Base-by-base conservation (phyloP, 2,329 filamentous ascomycete species). In the Aspergillus carbonarius region DNA sequence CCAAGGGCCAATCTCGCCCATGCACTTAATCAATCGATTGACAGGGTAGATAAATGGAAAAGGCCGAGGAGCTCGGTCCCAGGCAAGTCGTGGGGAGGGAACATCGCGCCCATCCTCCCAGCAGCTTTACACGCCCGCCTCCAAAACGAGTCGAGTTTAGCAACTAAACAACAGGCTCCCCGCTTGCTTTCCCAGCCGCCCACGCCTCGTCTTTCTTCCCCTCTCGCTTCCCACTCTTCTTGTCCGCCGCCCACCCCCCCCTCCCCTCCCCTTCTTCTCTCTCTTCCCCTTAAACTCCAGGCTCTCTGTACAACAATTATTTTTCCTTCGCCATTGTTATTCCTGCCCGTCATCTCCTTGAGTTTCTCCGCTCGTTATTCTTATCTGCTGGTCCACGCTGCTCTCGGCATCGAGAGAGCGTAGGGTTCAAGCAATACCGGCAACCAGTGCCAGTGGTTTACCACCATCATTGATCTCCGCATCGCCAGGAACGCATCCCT, bases 401-500 rank as follows among this genome's bases (percentile, higher is more conserved):
- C 58, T 60, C 63, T 65, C 61, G 49, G 50, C 50, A 35, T 37
- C 20, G 47, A 56, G 63, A 59, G 57, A 50, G 58, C 47, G 60
- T 60, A 61, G 55, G 60, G 59, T 54, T 55, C 40, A 54, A 54
- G 46, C 44, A 59, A 42, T 53, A 57, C 42, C 55, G 49, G 53
- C 57, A 37, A 54, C 46, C 57, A 54, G 52, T 55, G 58, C 62
- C 54, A 60, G 68, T 67, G 66, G 67, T 68, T 68, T 56, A 65
- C 49, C 51, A 61, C 57, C 62, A 67, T 61, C 69, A 51, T 62
- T 63, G 56, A 73, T 73, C 72, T 74, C 71, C 71, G 72, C 72
- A 72, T 63, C 67, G 62, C 63, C 61, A 68, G 67, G 63, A 65
- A 47, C 60, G 39, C 57, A 56, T 57, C 51, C 44, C 34, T 40